Percentiles rank a stretch among this genome's conserved stretches.
Conservation (phyloP, 2,329 filamentous ascomycete genomes). For the Colletotrichum sp. region DNA sequence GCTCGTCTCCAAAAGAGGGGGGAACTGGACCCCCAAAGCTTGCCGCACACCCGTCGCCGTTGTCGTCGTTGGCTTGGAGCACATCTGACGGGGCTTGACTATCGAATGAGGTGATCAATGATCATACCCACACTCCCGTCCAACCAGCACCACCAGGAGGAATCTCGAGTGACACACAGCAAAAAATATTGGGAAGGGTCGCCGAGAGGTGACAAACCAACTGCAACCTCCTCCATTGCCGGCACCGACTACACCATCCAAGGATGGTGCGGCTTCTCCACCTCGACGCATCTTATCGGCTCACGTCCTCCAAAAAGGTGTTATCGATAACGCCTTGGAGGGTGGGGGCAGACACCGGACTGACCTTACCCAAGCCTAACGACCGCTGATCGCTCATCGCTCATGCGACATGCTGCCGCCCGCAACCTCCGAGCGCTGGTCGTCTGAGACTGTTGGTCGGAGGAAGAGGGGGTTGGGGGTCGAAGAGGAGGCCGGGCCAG, state of each 20-base stretch:
- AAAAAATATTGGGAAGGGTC: neutral
- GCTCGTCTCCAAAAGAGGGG: neutral
- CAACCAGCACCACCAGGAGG: neutral
- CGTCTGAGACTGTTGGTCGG: neutral
- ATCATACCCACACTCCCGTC: neutral
- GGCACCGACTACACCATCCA: neutral
- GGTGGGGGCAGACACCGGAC: neutral
- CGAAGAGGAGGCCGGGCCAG: neutral
- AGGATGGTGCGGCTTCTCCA: neutral
- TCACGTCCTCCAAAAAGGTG: neutral
- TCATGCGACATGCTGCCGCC: neutral
- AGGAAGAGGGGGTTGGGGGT: neutral
- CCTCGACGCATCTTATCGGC: neutral
- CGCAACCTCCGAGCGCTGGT: neutral
- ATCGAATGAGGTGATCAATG: neutral
- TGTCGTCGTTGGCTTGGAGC: neutral
- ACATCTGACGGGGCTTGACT: neutral
- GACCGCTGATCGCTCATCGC: slow-evolving; percentile 9
- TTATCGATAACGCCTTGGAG: neutral
- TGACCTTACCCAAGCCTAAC: neutral
- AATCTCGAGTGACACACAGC: neutral
- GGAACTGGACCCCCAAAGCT: neutral
- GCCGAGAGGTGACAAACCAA: neutral
- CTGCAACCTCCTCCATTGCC: neutral
- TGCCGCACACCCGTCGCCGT: neutral